Evolutionary conservation across 2,329 filamentous ascomycete species (phyloP), one percentile per base, ranked within the genome.

Genomic region (Hypoxylon sp.): DNA sequence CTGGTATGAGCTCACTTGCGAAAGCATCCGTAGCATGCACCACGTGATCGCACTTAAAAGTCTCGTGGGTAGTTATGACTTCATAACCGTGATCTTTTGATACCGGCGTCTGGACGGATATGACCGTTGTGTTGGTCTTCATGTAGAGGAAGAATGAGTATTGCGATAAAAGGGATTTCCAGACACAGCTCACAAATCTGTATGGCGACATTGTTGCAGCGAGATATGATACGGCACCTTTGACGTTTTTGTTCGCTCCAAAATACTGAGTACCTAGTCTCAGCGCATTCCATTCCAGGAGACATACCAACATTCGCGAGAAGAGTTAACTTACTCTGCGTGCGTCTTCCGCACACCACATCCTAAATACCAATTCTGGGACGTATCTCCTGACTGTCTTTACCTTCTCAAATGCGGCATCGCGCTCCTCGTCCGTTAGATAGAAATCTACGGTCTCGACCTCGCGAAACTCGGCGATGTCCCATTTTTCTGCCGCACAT

Each of bases 11-110:
- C 55, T 87, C 82, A 0, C 82, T 75, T 0, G 84, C 80, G 68
- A 85, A 85, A 4, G 79, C 86, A 67, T 90, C 89, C 1, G 86
- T 90, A 6, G 85, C 85, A 68, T 90, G 85, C 2, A 90, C 79
- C 1, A 90, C 78, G 57, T 89, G 83, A 0, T 79, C 77, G 6
- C 85, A 80, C 2, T 72, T 74, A 34, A 89, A 79, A 0, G 45
- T 68, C 1, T 86, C 86, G 5, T 82, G 78, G 0, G 70, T 58
- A 0, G 87, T 89, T 3, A 78, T 69, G 4, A 89, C 71, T 0
- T 76, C 73, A 71, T 84, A 86, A 1, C 77, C 81, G 3, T 75
- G 65, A 4, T 21, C 21, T n/a, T 48, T 17, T 0, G 70, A 13
- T 5, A 70, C 43, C 7, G 78, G 66, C 4, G 79, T 81, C 58